Base-by-base conservation (phyloP, 2,329 filamentous ascomycete genomes). In the Cladosporium sp. region DNA sequence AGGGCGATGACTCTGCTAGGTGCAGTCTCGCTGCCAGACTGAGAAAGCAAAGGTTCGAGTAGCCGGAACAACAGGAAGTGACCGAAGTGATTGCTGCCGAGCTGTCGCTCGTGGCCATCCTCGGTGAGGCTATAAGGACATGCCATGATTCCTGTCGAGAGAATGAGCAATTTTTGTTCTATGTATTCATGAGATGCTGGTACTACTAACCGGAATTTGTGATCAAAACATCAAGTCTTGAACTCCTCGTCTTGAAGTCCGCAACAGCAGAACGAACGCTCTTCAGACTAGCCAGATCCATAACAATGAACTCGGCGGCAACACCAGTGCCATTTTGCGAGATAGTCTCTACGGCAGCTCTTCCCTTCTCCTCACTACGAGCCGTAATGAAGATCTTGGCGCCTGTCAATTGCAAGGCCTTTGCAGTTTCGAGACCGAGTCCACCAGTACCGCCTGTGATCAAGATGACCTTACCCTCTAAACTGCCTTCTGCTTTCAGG, bases 1-100 rank as follows among this genome's bases (percentile, higher is more conserved):
- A 79, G 57, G 0, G 64, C 62, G 38, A 80, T 67, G 1, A 79
- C 72, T 30, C 56, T 53, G 35, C 49, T 50, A 11, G 45, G 45
- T 1, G 36, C 9, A n/a, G 13, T 12, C 36, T 27, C 29, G 7
- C 30, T 38, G 7, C 25, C 47, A 5, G 47, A 22, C 9, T 38
- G 47, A 7, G 54, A 32, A 6, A 80, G 59, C 0, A 68, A 58
- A 0, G 68, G 60, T 20, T 73, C 73, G 22, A 82, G 64, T 1
- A 79, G 68, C 20, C 76, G 67, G 52, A 78, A 75, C 12, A 81
- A 67, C 0, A 80, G 68, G 63, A 80, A 81, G 55, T 79, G 75
- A 7, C 65, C 69, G 1, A 82, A 62, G 56, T 80, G 72, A 58
- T 80, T 80, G 6, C 69, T 73, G 29, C 70, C 77, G 52, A 81